phyloP scores from a whole-genome alignment of 345 rosid species.

The Gossypium anomalum region DNA sequence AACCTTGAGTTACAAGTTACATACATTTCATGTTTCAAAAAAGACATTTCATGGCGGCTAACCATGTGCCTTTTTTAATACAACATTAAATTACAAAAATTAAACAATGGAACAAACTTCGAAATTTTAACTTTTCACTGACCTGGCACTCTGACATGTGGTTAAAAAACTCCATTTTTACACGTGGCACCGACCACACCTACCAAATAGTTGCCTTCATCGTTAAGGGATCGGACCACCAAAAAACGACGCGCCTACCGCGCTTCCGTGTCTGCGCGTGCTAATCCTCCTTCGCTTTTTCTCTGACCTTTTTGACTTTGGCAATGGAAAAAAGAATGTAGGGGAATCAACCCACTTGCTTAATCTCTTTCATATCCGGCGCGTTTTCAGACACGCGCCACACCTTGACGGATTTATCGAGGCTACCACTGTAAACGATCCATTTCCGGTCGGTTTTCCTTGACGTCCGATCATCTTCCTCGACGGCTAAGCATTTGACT shows the following conservation, averaged over 20 bases:
- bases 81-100: background rate
- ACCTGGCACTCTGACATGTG: background rate
- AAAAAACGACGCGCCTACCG: background rate
- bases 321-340: background rate
- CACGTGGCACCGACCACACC: slow-evolving; percentile 1
- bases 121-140: background rate
- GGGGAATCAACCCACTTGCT: background rate
- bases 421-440: slow-evolving; percentile 78
- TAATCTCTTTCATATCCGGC: background rate
- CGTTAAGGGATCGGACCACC: slow-evolving; percentile 3
- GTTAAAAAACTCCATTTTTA: background rate
- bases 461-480: slow-evolving; percentile 25
- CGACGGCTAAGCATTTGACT: slow-evolving; percentile 69
- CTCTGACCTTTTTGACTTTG: background rate
- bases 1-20: background rate
- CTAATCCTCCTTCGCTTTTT: background rate
- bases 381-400: slow-evolving; percentile 67
- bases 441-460: slow-evolving; percentile 38
- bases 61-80: background rate
- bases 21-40: background rate
- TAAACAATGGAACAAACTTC: background rate
- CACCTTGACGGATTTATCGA: slow-evolving; percentile 75
- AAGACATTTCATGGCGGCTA: slow-evolving; percentile 2
- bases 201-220: background rate
- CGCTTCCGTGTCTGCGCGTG: background rate